These are phyloP conservation scores for Aspergillus nanangensis DNA, from an alignment of 495 filamentous ascomycete species.

Conservation along the genomic window DNA sequence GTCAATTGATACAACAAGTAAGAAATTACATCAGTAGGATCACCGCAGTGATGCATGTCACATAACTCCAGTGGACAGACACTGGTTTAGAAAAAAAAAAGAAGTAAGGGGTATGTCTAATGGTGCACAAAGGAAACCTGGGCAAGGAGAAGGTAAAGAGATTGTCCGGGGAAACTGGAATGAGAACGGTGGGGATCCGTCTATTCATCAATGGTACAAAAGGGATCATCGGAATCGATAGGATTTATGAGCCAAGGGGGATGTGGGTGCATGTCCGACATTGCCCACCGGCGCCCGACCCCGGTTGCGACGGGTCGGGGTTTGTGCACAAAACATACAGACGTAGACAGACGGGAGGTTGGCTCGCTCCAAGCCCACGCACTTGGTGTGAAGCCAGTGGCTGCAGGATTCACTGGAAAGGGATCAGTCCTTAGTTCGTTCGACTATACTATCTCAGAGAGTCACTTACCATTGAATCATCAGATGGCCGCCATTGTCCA, in stretches of 20 bases:
- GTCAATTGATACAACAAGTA: no score
- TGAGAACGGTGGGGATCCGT: background rate
- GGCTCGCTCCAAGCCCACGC: slow-evolving; percentile 62
- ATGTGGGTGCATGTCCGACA: slow-evolving; percentile 41
- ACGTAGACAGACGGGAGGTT: slow-evolving; percentile 73
- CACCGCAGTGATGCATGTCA: no score
- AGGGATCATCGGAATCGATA: slow-evolving; percentile 37
- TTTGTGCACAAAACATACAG: slow-evolving; percentile 75
- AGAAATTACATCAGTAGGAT: no score
- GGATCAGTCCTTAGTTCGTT: slow-evolving; percentile 10
- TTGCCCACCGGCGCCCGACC: slow-evolving; percentile 50
- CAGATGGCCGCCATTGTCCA: slow-evolving; percentile 60
- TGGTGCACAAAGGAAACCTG: slow-evolving; percentile 17
- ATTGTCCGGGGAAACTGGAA: slow-evolving; percentile 1
- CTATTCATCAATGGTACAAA: background rate
- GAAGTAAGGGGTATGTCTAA: slow-evolving; percentile 18
- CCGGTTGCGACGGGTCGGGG: slow-evolving; percentile 63
- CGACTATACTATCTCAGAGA: background rate
- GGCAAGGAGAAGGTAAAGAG: background rate
- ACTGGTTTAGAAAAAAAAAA: slow-evolving; percentile 11
- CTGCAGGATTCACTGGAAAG: slow-evolving; percentile 85
- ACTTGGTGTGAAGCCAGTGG: slow-evolving; percentile 78
- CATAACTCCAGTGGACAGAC: no score
- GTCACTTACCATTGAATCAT: slow-evolving; percentile 78
- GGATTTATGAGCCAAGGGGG: slow-evolving; percentile 66